Base-by-base conservation (phyloP, 2,329 filamentous ascomycete species). In the Tolypocladium endophyticum region DNA sequence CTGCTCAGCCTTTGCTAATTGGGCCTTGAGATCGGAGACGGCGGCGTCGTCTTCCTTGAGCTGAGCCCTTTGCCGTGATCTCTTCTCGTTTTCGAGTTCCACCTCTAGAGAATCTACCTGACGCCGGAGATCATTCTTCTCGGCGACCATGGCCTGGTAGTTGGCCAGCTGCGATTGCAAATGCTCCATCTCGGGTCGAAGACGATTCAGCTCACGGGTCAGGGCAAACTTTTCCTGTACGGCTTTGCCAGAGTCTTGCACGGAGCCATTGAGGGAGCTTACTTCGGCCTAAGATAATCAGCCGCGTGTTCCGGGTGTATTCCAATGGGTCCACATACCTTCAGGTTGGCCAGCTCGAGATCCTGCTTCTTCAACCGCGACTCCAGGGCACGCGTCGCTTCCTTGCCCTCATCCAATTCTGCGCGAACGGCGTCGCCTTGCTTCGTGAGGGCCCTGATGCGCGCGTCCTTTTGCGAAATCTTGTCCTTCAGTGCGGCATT, bases 111-210 rank as follows among this genome's bases (percentile, higher is more conserved):
- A 85, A 68, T 82, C 87, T 35, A 96, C 73, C 72, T 94, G 89
- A 55, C 89, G 86, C 69, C 94, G 87, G 18, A 97, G 75, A 2
- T 87, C 81, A 54, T 93, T 79, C 71, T 95, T 96, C 69, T 96
- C 91, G 1, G 87, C 79, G 20, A 95, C 77, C 14, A 90, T 76
- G 2, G 82, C 80, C 67, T 92, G 86, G 58, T 92, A 85, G 18
- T 80, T 77, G 35, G 75, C 69, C 14, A 85, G 70, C 66, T 85
- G 81, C 2, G 80, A 78, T 63, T 77, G 75, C 33, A 86, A 73
- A 59, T 84, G 81, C 47, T 85, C 81, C 20, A 84, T 64, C 65
- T 86, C 81, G 30, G 81, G 81, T 62, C 80, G 81, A 14, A 86
- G 68, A 8, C 77, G 70, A 35, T 78, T 76, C 9, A 85, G 67